Percentiles rank a stretch among this genome's conserved stretches.
Conservation (phyloP, 805 yeast species). For the Kuraishia hungarica region DNA sequence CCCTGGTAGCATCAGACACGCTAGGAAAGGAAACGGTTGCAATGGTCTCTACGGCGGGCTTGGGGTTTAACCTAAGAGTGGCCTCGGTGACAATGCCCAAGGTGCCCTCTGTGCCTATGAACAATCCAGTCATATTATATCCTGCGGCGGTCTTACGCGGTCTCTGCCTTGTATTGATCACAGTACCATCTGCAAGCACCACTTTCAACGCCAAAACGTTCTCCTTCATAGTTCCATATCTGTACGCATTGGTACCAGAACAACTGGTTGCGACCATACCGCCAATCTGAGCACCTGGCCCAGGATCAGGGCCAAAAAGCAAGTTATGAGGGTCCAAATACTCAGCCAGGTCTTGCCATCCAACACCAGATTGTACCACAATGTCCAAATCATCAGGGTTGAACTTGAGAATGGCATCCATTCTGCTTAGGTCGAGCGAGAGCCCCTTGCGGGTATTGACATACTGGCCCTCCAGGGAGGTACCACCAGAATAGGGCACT, state of each 20-base stretch:
- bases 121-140: constrained; percentile 66
- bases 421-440: constrained; percentile 47
- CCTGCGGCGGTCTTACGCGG: constrained; percentile 79
- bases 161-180: constrained; percentile 63
- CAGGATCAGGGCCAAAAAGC: constrained; percentile 70
- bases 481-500: constrained; percentile 73
- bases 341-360: constrained; percentile 65
- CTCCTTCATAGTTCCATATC: constrained; percentile 81
- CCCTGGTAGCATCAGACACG: constrained; percentile 61
- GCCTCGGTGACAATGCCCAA: constrained; percentile 77
- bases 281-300: constrained; percentile 75
- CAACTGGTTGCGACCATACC: constrained; percentile 76
- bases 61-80: constrained; percentile 58
- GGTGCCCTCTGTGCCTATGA: constrained; percentile 75
- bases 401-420: constrained; percentile 49
- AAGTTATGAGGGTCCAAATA: constrained; percentile 37
- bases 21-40: constrained; percentile 61
- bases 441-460: constrained; percentile 61
- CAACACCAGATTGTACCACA: constrained; percentile 69
- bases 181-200: constrained; percentile 73
- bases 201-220: constrained; percentile 61
- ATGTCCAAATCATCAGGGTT: constrained; percentile 62
- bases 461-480: constrained; percentile 78
- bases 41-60: constrained; percentile 58
- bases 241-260: constrained; percentile 72